Conservation (phyloP, 306 rosid species). For the Medicago arabica region DNA sequence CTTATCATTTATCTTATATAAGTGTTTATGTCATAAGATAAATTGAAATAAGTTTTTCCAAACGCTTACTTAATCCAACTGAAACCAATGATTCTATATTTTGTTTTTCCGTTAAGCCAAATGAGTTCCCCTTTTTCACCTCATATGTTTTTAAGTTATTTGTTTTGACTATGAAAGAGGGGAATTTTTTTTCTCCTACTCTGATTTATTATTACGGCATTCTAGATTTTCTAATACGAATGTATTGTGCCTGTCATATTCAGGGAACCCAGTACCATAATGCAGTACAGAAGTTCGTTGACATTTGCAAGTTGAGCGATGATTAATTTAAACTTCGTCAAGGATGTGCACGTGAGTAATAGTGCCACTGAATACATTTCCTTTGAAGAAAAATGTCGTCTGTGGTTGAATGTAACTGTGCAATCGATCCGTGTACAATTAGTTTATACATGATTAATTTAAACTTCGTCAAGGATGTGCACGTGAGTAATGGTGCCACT, state of each 20-base stretch:
- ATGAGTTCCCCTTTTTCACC: neutral
- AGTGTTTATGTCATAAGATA: neutral
- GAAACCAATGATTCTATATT: neutral
- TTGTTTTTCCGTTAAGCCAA: neutral
- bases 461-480: conserved; percentile 40
- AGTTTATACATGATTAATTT: conserved; percentile 42
- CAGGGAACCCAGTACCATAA: conserved; percentile 88
- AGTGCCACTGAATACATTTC: conserved; percentile 1
- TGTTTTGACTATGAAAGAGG: neutral
- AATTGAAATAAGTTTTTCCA: neutral
- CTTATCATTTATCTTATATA: conserved; percentile 14
- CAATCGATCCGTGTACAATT: neutral
- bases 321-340: conserved; percentile 47
- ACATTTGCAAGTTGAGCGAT: conserved; percentile 76
- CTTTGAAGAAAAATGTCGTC: conserved; percentile 24
- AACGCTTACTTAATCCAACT: neutral
- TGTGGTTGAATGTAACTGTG: conserved; percentile 8
- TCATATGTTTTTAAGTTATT: neutral
- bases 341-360: conserved; percentile 30
- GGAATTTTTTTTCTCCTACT: neutral
- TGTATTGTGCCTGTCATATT: conserved; percentile 23
- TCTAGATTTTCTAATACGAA: conserved; percentile 37
- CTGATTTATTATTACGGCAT: conserved; percentile 4
- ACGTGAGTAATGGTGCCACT: conserved; percentile 2
- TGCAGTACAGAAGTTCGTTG: conserved; percentile 79